phyloP scores from a whole-genome alignment of 805 yeast species.

The Ogataea minuta region DNA sequence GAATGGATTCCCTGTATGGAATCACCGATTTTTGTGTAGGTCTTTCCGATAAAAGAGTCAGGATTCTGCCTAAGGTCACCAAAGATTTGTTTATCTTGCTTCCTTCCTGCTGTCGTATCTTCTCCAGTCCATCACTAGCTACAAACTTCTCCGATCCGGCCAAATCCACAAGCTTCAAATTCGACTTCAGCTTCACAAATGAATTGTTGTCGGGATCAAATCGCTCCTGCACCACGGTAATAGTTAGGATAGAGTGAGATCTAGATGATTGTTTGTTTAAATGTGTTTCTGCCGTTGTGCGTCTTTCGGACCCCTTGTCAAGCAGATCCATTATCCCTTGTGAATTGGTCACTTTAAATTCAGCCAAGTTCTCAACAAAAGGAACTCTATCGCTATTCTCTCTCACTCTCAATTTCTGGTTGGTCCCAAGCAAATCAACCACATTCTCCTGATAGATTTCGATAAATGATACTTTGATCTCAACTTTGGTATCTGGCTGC shows the following conservation, averaged over 20 bases:
- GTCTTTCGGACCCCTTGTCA: constrained; percentile 47
- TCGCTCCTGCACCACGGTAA: constrained; percentile 57
- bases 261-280: constrained; percentile 74
- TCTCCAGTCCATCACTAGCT: constrained; percentile 50
- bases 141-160: constrained; percentile 77
- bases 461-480: constrained; percentile 57
- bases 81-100: constrained; percentile 73
- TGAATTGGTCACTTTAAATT: constrained; percentile 47
- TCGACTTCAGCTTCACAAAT: constrained; percentile 44
- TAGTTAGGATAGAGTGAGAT: constrained; percentile 76
- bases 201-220: constrained; percentile 37
- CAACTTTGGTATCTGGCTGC: constrained; percentile 34
- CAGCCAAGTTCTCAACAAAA: constrained; percentile 65
- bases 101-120: constrained; percentile 68
- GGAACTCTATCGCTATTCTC: constrained; percentile 65
- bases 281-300: constrained; percentile 71
- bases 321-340: constrained; percentile 49
- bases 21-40: constrained; percentile 35
- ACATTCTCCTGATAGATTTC: constrained; percentile 81
- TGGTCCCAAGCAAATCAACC: constrained; percentile 50
- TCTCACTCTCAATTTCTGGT: constrained; percentile 48
- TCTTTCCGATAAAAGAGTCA: constrained; percentile 45
- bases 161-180: constrained; percentile 68
- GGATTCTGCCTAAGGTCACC: constrained; percentile 73
- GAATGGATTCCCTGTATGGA: constrained; percentile 72